Evolutionary conservation across 306 rosid genomes (phyloP), one percentile per base, ranked within the genome.

Genomic region (Carpinus viminea): DNA sequence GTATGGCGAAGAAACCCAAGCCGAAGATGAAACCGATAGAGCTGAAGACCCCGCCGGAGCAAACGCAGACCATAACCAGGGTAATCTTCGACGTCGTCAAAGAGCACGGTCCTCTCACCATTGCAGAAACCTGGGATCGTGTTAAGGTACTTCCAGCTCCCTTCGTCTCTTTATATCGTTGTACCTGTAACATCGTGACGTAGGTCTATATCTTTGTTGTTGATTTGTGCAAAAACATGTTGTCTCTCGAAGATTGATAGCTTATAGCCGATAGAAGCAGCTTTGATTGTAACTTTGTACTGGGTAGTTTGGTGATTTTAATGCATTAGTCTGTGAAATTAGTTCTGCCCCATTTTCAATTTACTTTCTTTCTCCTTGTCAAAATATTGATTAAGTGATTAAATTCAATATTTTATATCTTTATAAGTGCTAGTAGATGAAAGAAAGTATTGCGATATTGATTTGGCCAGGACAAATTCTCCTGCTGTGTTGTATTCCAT

Each of bases 21-120:
- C 98, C 96, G 4, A 88, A 83, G 78, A 84, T 91, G 96, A 88
- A 86, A 57, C 87, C 97, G 0, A 79, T 85, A 8, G 85, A 79
- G 76, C 89, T 90, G 9, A 89, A 89, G 69, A 94, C 85, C 10
- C 92, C 91, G 5, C 94, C 93, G 9, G 98, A 94, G 90, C 94
- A 92, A 75, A 86, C 93, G 38, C 89, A 88, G 70, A 91, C 95
- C 41, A 94, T 90, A 73, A 88, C 97, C 1, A 82, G 96, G 47
- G 83, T 62, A 57, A 83, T 94, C 57, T 91, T 89, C 55, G 97
- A 92, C 76, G 76, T 94, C 15, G 89, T 94, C 7, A 91, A 84
- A 90, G 97, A 92, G 70, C 93, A 94, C 26, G 97, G 98, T 79
- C 97, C 98, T 34, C 87, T 94, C 81, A 94, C 95, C 36, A 87